phyloP scores from a whole-genome alignment of 768 basidiomycete genomes.

The Xerocomellus intermedius region DNA sequence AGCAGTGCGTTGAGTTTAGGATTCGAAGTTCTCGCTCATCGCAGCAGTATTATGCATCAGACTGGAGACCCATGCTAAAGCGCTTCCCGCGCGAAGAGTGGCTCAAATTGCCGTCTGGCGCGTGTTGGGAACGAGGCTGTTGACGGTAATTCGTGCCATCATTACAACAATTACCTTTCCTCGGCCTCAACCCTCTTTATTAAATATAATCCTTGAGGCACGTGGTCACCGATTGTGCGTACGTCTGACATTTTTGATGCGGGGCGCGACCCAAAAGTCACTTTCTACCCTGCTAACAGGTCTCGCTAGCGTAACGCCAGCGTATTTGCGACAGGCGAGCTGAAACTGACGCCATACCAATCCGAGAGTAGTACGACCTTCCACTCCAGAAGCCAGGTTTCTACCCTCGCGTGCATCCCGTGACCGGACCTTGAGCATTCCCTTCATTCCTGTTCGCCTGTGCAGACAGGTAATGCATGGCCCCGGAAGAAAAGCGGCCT shows the following conservation, averaged over 20 bases:
- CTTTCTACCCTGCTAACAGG: neutral
- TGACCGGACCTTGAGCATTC: conserved; percentile 20
- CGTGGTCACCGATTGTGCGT: conserved; percentile 16
- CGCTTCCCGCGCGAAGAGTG: conserved; percentile 14
- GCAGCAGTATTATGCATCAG: neutral
- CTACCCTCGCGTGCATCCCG: conserved; percentile 6
- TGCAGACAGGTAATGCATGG: conserved; percentile 26
- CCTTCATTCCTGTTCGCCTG: conserved; percentile 33
- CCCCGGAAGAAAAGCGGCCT: conserved; percentile 33
- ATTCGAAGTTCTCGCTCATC: neutral
- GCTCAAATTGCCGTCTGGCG: conserved; percentile 15
- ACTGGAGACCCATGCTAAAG: neutral
- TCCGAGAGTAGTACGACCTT: neutral
- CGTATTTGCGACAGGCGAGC: conserved; percentile 6
- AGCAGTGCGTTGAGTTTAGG: neutral
- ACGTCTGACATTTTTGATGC: conserved; percentile 11
- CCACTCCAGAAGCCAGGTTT: conserved; percentile 16
- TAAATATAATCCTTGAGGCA: conserved; percentile 14
- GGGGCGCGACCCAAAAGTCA: neutral
- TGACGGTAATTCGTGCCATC: conserved; percentile 24
- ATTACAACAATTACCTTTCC: conserved; percentile 23
- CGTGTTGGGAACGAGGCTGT: conserved; percentile 32
- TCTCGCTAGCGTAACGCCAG: neutral
- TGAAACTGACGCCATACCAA: neutral
- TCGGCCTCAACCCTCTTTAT: conserved; percentile 22